Base-by-base conservation (phyloP, 1,139 yeast genomes). In the Yamadazyma triangularis region DNA sequence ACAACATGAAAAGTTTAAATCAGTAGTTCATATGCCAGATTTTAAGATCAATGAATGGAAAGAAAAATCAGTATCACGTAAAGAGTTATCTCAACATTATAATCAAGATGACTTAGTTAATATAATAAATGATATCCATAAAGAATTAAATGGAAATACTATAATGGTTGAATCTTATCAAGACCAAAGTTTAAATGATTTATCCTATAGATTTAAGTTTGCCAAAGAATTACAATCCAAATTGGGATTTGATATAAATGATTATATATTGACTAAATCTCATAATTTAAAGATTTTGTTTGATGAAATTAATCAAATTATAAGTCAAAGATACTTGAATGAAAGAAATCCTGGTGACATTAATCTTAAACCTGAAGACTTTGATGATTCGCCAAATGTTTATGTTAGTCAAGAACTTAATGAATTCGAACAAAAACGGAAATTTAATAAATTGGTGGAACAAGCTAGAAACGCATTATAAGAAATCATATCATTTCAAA, bases 331-430 rank as follows among this genome's bases (percentile, higher is more conserved):
- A 43, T 74, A 66, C 58, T 56, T 53, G 20, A 71, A 72, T 44
- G 94, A 83, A 54, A 70, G 80, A 49, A 76, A 77, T 51, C 93
- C 95, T 15, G 75, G 83, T 41, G 91, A 87, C 25, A 74, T 68
- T 34, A 69, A 57, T 11, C 60, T 68, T 45, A 60, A 66, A 40
- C 47, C 53, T 8, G 62, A 54, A 28, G 73, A 68, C 40, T 68
- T 68, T 44, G 42, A 48, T 7, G 15, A 48, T n/a, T 58, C 66
- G 30, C 52, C 50, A 13, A 68, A 66, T 42, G 45, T 87, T 32
- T 75, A 82, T 55, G 61, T 86, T 44, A 69, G 75, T 38, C 43
- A 57, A 38, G 71, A 66, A 46, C 51, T 53, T 25, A 38, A 47
- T 15, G 58, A 53, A 28, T 35, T 37, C 27, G 55, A 63, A 40